Base-by-base conservation (phyloP, 495 filamentous ascomycete species). In the Ramalina intermedia region DNA sequence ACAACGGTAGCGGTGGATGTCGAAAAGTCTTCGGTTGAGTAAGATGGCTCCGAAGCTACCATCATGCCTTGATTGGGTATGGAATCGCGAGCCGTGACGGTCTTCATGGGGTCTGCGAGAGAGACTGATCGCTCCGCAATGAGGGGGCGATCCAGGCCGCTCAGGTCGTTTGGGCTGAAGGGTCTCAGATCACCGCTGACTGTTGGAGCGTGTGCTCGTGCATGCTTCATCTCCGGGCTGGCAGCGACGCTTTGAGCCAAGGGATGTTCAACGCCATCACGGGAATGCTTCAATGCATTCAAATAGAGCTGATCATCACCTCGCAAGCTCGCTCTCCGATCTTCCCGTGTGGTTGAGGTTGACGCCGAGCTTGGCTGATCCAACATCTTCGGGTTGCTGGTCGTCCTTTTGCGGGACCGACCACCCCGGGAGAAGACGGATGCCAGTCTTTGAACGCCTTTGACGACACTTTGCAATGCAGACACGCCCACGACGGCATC, bases 401-500 rank as follows among this genome's bases (percentile, higher is more conserved):
- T 50, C 7, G 55, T 56, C 41, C 64, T 55, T 41, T 56, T 61
- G 8, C 57, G 21, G 63, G 54, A 17, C 47, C 60, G 37, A 59
- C 56, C 39, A 51, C 58, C 39, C 57, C 65, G 21, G 6, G 18
- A 16, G 52, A 57, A 33, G 55, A 55, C 56, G 13, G 56, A 59
- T 37, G 50, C 44, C 33, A 59, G 23, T 38, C 56, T 44, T 64
- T 82, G 84, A 52, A 87, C 66, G 6, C 71, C 75, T 13, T 78
- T 82, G 37, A 72, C 71, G 43, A 84, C 75, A 29, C 85, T 79
- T 59, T 93, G 83, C 6, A 98, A 72, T 51, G 96, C 78, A 4
- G 81, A 87, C 36, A 96, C 77, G 43, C 86, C 87, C 16, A 91
- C 82, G 52, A 99, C 93, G 45, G 91, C 93, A 38, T 76, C 78